Conservation (phyloP, 2,329 filamentous ascomycete species). For the Cercospora sp. region DNA sequence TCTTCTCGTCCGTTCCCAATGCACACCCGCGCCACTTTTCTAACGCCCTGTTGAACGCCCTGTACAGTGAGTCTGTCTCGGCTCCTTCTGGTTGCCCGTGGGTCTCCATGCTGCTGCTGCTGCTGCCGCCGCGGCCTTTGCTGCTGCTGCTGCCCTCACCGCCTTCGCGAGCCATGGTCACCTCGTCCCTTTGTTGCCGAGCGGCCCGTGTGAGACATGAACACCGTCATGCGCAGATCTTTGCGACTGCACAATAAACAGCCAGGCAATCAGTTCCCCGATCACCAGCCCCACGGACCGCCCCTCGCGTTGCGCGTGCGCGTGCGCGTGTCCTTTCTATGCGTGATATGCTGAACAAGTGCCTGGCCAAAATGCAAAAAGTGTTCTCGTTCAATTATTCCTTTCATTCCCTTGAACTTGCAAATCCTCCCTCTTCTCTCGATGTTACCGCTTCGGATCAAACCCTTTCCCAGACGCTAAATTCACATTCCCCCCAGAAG, state of each 20-base stretch:
- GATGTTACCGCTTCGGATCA: slow-evolving; percentile 23
- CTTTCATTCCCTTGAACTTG: background rate
- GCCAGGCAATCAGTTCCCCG: background rate
- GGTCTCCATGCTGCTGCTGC: background rate
- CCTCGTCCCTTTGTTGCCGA: background rate
- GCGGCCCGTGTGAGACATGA: background rate
- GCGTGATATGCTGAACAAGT: background rate
- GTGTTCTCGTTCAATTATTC: background rate
- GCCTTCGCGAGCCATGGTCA: background rate
- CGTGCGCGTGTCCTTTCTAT: background rate
- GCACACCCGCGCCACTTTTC: background rate
- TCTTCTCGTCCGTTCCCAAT: background rate
- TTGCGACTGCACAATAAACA: background rate
- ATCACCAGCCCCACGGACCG: background rate
- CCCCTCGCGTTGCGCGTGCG: background rate
- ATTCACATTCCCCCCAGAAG: slow-evolving; percentile 21
- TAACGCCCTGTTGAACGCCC: background rate
- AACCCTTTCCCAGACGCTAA: slow-evolving; percentile 27
- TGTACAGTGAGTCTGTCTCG: background rate
- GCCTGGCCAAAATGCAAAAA: background rate
- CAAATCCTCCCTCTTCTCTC: background rate
- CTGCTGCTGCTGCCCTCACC: background rate
- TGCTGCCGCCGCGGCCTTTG: background rate
- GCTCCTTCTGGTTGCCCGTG: background rate
- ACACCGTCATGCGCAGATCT: background rate